Evolutionary conservation across 768 basidiomycete genomes (phyloP), one percentile per base, ranked within the genome.

Genomic region (Auriscalpium microsporum): DNA sequence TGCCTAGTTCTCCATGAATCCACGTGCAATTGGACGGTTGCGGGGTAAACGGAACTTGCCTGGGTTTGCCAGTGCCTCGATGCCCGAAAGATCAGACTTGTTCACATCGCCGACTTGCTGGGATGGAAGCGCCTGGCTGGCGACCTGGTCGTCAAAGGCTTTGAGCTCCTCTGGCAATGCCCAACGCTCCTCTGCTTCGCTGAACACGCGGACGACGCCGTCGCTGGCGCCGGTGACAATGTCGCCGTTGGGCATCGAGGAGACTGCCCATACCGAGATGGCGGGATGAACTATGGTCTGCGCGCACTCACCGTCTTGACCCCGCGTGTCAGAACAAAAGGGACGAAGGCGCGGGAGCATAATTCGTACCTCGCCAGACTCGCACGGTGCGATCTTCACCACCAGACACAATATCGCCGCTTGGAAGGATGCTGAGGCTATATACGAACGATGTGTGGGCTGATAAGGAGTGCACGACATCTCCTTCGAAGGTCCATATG

Each of bases 361-460:
- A 42, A 46, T 13, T 69, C 80, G 56, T 63, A 87, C 90, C 89
- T 72, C 80, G 80, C 96, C 96, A 99, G 37, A 98, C 76, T 19
- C 95, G 80, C 50, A 95, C 83, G 4, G 87, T 87, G 48, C 95
- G 85, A 69, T 99, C 96, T 72, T 99, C 96, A 8, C 95, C 93
- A 37, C 85, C 83, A n/a, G 89, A 92, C 8, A 95, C 84, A 19
- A 94, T 77, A 60, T 87, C 84, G 17, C 94, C 90, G 58, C 72
- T 82, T 1, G 93, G 87, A 17, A 97, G 77, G 17, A 90, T 80
- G 0, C 89, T 81, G 13, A 99, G 69, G 55, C 88, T 86, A 72
- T 98, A 99, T 13, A 98, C 92, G 68, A 97, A 99, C 19, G 94
- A 96, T 1, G 94, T 95, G 68, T 98, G 96, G 1, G 94, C 96